Base-by-base conservation (phyloP, 306 rosid species). In the Fagus crenata region DNA sequence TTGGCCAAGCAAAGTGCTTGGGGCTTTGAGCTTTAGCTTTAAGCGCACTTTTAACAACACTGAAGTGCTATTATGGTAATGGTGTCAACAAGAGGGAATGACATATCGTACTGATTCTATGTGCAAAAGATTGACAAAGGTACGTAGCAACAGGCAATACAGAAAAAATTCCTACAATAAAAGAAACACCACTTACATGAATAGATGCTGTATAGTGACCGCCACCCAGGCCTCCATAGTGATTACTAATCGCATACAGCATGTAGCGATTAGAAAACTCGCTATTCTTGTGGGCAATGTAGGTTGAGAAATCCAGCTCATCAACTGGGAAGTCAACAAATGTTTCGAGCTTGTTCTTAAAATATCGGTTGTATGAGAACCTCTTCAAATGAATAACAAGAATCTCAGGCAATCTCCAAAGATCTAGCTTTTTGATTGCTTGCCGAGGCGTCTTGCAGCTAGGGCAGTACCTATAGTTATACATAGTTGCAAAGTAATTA, bases 141-240 rank as follows among this genome's bases (percentile, higher is more conserved):
- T 53, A 65, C 49, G 40, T 49, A 9, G 4, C 13, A 14, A n/a
- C 31, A 18, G 49, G 74, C 55, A 49, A 22, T 42, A 37, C 46
- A 17, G 35, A 12, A 39, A 40, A 67, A 72, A 8, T 28, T 43
- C 15, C 3, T 1, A 39, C 7, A 17, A 51, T 9, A 77, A 4
- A 68, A 56, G 35, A 40, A 73, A 78, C 55, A 81, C 28, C 53
- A 83, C 98, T 89, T 85, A 93, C 98, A 39, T 81, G 90, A 75
- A 91, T 89, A 82, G 81, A 84, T 51, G 98, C 93, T 12, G 98
- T 93, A 74, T 93, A 92, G 75, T 93, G 98, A 79, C 98, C 98
- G 7, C 92, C 91, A 70, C 90, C 91, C 86, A 89, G 53, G 55
- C 90, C 87, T 43, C 98, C 98, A 75, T 86, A 86, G 83, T 93